These are phyloP conservation scores for Melampsora occidentalis DNA, from an alignment of 1,284 basidiomycete genomes.

Conservation along the genomic window DNA sequence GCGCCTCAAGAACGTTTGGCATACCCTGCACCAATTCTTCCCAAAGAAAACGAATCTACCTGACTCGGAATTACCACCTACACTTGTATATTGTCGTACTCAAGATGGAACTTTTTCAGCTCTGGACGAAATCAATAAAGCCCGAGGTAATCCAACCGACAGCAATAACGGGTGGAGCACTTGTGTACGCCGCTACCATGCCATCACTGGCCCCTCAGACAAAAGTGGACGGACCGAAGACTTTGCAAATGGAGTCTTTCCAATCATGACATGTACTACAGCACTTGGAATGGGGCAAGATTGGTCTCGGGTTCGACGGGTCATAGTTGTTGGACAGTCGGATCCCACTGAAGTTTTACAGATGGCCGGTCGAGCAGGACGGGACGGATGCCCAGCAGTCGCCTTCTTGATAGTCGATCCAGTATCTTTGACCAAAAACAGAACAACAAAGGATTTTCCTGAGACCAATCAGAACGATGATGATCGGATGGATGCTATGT, in stretches of 20 bases:
- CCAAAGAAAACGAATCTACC: too few relatives aligned
- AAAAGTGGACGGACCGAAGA: background rate
- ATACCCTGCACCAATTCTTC: too few relatives aligned
- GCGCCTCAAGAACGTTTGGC: too few relatives aligned
- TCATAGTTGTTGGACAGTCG: background rate
- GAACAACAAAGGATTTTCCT: background rate
- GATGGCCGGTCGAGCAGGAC: background rate
- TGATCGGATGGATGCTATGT: slow-evolving; percentile 17
- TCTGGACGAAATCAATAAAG: too few relatives aligned
- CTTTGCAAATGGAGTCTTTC: background rate
- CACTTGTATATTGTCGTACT: too few relatives aligned
- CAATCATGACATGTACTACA: background rate
- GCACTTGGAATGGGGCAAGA: background rate
- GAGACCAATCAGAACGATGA: too few relatives aligned
- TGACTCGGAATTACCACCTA: too few relatives aligned
- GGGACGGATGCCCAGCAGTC: background rate
- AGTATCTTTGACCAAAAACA: background rate
- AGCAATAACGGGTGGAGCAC: background rate
- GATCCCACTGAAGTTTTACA: background rate
- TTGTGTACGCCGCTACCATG: background rate
- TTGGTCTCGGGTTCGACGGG: background rate
- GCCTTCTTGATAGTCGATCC: background rate
- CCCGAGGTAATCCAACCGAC: too few relatives aligned
- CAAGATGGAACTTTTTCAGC: too few relatives aligned
- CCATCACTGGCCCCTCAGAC: background rate